Evolutionary conservation across 2,329 filamentous ascomycete genomes (phyloP), one percentile per base, ranked within the genome.

Genomic region (Cercospora sp.): DNA sequence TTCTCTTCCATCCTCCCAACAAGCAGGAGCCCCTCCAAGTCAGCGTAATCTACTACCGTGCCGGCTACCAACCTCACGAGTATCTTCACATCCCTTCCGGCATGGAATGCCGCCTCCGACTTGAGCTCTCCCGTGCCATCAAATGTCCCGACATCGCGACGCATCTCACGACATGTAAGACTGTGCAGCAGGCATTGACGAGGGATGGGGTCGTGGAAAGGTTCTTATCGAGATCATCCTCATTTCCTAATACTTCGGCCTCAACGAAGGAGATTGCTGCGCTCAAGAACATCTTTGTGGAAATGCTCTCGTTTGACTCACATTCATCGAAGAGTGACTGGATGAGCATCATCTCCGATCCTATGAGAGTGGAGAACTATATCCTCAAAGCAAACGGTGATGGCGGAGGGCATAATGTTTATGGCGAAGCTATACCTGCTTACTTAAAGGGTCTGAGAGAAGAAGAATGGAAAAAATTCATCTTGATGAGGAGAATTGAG

Each of bases 371-470:
- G 1, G 61, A 53, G 12, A 65, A 77, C 26, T 79, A 80, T 63
- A 76, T 83, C 6, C 74, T 83, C 5, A 84, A 83, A 70, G 81
- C 81, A 1, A 82, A 79, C 10, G 73, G 81, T 0, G 81, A 83
- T 72, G 82, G 81, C 3, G 82, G 82, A 3, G 80, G 80, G 0
- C 74, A 83, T 63, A 83, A 83, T 69, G 65, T 82, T 13, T 81
- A 80, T 65, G 77, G 80, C 7, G 60, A 70, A 8, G 77, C 77
- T 13, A 82, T 83, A 7, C 78, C 77, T 0, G 66, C 55, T 0
- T 80, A 80, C 64, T 72, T 83, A 6, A 61, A 69, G 2, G 63
- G 55, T 0, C 60, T 77, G 3, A 70, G 75, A 3, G 45, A 72
- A 18, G 64, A 74, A 16, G 28, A 74, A 48, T 81, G 78, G 79